These are phyloP conservation scores for Vanderwaltozyma polyspora DNA, from an alignment of 805 yeast species.

Conservation along the genomic window DNA sequence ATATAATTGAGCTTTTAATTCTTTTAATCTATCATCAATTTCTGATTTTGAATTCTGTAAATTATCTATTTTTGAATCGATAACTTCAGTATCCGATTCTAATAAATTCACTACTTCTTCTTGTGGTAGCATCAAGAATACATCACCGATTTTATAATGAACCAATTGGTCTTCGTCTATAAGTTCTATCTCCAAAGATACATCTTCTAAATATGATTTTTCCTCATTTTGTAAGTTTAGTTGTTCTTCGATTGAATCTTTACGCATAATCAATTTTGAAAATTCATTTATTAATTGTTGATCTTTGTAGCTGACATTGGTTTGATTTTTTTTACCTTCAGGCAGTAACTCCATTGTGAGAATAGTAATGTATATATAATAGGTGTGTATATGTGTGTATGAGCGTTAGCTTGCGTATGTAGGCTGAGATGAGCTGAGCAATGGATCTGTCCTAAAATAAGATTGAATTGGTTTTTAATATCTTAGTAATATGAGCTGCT, in stretches of 20 bases:
- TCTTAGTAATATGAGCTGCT: no score
- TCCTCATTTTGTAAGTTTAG: conserved; percentile 46
- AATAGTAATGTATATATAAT: no score
- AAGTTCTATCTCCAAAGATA: conserved; percentile 73
- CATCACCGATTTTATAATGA: conserved; percentile 73
- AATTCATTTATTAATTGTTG: conserved; percentile 84
- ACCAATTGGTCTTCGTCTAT: conserved; percentile 64
- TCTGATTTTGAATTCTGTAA: conserved; percentile 38
- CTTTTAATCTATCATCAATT: conserved; percentile 43
- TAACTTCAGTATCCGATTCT: conserved; percentile 46
- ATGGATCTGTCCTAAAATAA: no score
- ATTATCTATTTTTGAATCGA: conserved; percentile 39
- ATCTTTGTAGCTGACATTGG: conserved; percentile 44
- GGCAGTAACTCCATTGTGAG: conserved; percentile 27
- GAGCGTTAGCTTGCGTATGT: no score
- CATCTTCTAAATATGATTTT: conserved; percentile 82
- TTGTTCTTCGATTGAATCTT: conserved; percentile 44
- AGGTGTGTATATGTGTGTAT: not conserved
- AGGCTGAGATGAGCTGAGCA: no score
- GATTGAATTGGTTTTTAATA: no score
- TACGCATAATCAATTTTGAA: conserved; percentile 66
- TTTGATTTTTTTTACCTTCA: conserved; percentile 32
- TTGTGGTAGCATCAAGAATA: conserved; percentile 59
- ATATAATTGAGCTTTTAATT: conserved; percentile 63
- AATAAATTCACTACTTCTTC: conserved; percentile 54